Conservation (phyloP, 169 alveolate species). For the Perkinsus marinus region DNA sequence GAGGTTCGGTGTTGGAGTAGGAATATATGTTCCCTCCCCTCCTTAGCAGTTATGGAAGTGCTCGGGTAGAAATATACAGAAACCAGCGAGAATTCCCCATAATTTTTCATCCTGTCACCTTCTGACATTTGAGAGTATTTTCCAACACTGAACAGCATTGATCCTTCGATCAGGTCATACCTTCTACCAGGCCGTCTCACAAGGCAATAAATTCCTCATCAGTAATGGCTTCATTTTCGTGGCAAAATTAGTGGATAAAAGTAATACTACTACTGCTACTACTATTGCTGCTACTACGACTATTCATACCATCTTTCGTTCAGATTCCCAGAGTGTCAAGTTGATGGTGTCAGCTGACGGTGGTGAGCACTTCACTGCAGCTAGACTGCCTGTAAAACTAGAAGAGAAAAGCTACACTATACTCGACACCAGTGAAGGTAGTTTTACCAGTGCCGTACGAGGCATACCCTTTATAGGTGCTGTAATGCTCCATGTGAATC, state of each 20-base stretch:
- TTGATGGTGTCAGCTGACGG: slow-evolving; percentile 75
- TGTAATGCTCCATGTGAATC: slow-evolving; percentile 88
- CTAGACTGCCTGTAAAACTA: slow-evolving; percentile 73
- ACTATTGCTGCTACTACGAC: background rate
- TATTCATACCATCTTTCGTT: background rate
- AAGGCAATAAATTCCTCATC: slow-evolving; percentile 81
- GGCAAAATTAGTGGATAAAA: slow-evolving; percentile 40
- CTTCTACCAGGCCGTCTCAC: slow-evolving; percentile 48
- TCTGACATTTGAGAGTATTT: too few relatives aligned
- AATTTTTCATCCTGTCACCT: too few relatives aligned
- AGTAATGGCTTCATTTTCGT: slow-evolving; percentile 83
- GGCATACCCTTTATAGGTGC: slow-evolving; percentile 15
- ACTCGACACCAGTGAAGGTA: slow-evolving; percentile 86
- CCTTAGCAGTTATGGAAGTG: too few relatives aligned
- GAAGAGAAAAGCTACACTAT: slow-evolving; percentile 82
- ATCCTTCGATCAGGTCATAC: slow-evolving; percentile 10
- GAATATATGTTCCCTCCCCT: too few relatives aligned
- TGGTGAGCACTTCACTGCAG: slow-evolving; percentile 54
- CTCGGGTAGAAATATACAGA: too few relatives aligned
- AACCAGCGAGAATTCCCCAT: too few relatives aligned
- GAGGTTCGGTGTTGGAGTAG: too few relatives aligned
- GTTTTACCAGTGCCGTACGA: background rate
- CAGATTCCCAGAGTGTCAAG: slow-evolving; percentile 67
- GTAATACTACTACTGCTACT: slow-evolving; percentile 5
- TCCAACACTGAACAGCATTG: background rate